Evolutionary conservation across 805 yeast species (phyloP), one percentile per base, ranked within the genome.

Genomic region (Saccharomycopsis olivae): DNA sequence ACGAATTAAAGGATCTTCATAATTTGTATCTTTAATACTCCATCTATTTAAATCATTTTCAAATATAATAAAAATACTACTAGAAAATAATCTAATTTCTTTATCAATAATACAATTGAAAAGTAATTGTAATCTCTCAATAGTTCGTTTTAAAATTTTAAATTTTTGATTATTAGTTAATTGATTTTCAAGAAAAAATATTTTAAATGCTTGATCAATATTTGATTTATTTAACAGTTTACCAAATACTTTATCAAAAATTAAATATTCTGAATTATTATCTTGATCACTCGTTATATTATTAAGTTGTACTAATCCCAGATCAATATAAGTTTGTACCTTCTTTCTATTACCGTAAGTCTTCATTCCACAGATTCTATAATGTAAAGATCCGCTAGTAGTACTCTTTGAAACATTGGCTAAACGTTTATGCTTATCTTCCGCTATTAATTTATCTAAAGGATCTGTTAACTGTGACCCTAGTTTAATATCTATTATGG

Each of bases 341-440:
- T 28, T 15, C 9, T 18, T 14, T 3, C 50, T 50, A 30, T 39
- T 33, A 20, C 50, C 43, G 47, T 56, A 66, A 4, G 79, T 57
- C 46, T 77, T 78, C 89, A 89, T 83, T 0, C 98, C 98, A 51
- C 97, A 88, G 3, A 89, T 73, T 44, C 98, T 64, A 48, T 80
- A 76, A 14, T 75, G 69, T 10, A 84, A 62, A 3, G 78, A 62
- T 0, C 96, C 95, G 33, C 92, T 79, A 0, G 97, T 89, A 1
- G 97, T 89, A 0, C 61, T 43, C 1, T 60, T 53, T 33, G 92
- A 71, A 0, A 92, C 96, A 19, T 65, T 58, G 21, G 58, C 61
- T 52, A 89, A 59, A 31, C 97, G 57, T 36, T 58, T 59, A 13
- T 58, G 65, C 52, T 92, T 89, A 21, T 75, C 95, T 0, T 49